A percentile compares a stretch with the other conserved stretches of the same genome.
These are phyloP conservation scores for Annulohypoxylon nitens DNA, from an alignment of 495 filamentous ascomycete species.

Conservation along the genomic window DNA sequence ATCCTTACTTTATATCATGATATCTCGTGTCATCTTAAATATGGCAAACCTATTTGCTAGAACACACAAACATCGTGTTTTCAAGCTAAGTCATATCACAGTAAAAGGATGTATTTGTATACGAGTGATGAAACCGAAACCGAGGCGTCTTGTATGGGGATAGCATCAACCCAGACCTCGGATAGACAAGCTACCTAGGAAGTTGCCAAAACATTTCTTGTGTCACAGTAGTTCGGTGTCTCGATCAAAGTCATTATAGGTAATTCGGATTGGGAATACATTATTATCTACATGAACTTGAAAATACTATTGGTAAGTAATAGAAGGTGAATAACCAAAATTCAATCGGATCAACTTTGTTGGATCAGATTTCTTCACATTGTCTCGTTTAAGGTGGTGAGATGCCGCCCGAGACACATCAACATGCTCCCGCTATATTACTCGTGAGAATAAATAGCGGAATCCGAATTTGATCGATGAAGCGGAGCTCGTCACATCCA, in stretches of 20 bases:
- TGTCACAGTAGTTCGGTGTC: neutral
- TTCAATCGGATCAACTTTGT: constrained; percentile 54
- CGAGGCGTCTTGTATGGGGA: neutral
- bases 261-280: neutral
- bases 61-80: neutral
- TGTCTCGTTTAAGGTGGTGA: constrained; percentile 69
- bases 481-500: constrained; percentile 68
- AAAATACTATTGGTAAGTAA: neutral
- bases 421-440: constrained; percentile 60
- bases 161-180: neutral
- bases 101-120: neutral
- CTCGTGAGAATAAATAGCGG: constrained; percentile 43
- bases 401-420: constrained; percentile 68
- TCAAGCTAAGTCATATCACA: neutral
- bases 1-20: no score
- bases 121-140: neutral
- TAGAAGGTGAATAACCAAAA: neutral
- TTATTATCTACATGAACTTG: neutral
- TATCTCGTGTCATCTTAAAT: no score
- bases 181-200: neutral
- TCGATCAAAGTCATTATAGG: neutral
- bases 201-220: neutral
- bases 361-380: constrained; percentile 71
- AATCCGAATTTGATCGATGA: constrained; percentile 54
- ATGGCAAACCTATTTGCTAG: no score